Base-by-base conservation (phyloP, 305 asterid genomes). In the Fraxinus dipetala region DNA sequence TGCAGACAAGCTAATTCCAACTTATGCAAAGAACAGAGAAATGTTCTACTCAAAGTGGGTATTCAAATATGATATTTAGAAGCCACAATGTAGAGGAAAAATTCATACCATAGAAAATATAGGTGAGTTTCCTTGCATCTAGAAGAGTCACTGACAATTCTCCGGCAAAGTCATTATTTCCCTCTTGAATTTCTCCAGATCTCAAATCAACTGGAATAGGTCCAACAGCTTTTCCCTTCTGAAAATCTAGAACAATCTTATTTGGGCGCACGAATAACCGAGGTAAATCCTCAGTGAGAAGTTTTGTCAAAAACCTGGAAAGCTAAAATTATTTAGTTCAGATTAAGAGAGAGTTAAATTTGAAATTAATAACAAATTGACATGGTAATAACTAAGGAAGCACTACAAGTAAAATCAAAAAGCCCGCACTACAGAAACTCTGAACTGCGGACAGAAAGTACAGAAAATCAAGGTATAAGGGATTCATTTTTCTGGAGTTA, bases 211-310 rank as follows among this genome's bases (percentile, higher is more conserved):
- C 86, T 65, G 94, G 91, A 86, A 91, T 90, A 59, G 97, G 93
- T n/a, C 92, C 93, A 72, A 92, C 95, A 80, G 98, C 88, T 86
- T 88, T 90, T 51, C 94, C 98, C 85, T 90, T 96, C 87, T 94
- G 97, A 85, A 96, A 94, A 87, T 96, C 95, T 40, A 96, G 88
- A 76, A 94, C 98, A 85, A 96, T 93, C 85, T 96, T 96, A 84
- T 92, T 96, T 10, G 99, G 99, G 54, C 99, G 98, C 83, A 96
- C 99, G 83, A 96, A 96, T 82, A 96, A 90, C 83, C 88, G 90
- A 54, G 99, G 99, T 84, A 96, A 87, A 87, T 96, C 99, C 92
- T 90, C 97, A 0, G 99, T 93, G 78, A 96, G 95, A 87, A 96
- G 98, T 86, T 96, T 94, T 9, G 85, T 94, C 89, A 94, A 82